phyloP scores from a whole-genome alignment of 164 flowering plant genomes.

The Tinospora cordifolia region DNA sequence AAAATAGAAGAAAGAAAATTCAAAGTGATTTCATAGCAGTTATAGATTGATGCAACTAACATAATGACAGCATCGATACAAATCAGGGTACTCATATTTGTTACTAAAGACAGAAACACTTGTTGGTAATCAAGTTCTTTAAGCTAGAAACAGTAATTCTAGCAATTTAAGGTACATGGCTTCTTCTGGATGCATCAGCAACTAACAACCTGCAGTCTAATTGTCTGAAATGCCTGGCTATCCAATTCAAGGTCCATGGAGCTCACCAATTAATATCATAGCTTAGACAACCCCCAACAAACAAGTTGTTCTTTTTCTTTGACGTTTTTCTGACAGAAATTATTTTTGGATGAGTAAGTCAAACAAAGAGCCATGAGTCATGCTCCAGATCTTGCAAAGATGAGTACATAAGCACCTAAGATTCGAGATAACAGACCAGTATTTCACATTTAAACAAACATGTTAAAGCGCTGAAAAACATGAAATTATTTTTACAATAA shows the following conservation, averaged over 20 bases:
- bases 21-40: not conserved
- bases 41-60: not conserved
- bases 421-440: not conserved
- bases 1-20: slow-evolving; percentile 3
- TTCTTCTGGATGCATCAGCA: not conserved
- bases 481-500: not conserved
- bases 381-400: not conserved
- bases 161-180: no score
- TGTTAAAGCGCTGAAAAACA: not conserved
- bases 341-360: not conserved
- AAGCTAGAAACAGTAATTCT: not conserved
- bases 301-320: not conserved
- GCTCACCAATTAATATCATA: not conserved
- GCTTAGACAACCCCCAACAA: not conserved
- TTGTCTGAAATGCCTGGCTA: not conserved
- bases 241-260: not conserved
- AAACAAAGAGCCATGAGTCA: not conserved
- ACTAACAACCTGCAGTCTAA: not conserved
- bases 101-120: not conserved
- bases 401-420: not conserved
- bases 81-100: not conserved
- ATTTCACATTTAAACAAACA: not conserved
- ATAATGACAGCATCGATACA: not conserved
- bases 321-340: not conserved
- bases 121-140: not conserved